These are phyloP conservation scores for Thymus quinquecostatus DNA, from an alignment of 257 asterid species.

Conservation along the genomic window DNA sequence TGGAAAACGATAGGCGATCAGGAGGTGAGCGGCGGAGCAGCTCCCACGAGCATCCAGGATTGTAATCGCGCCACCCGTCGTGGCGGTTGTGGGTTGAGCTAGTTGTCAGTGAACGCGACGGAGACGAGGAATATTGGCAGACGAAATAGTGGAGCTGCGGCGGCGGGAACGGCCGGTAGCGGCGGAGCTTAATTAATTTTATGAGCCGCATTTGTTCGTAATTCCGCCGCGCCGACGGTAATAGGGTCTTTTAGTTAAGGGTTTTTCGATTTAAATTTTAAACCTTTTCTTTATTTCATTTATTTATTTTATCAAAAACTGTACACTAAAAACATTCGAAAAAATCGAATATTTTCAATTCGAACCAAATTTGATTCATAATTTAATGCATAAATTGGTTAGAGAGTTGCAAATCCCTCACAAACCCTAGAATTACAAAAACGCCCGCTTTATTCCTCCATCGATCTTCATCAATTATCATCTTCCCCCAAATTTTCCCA, in stretches of 20 bases:
- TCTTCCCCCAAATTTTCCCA: constrained; percentile 34
- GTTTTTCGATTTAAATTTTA: no score
- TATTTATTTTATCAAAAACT: no score
- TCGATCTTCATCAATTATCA: constrained; percentile 42
- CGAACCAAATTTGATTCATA: neutral
- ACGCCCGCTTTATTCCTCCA: constrained; percentile 33
- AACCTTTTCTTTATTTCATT: no score
- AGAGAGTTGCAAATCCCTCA: neutral
- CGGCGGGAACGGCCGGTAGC: constrained; percentile 27
- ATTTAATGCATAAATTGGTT: no score
- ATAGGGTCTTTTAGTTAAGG: neutral
- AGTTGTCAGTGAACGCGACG: constrained; percentile 15
- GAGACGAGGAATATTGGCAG: constrained; percentile 32
- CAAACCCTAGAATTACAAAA: constrained; percentile 47
- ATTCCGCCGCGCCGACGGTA: neutral
- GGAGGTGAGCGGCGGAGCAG: constrained; percentile 28
- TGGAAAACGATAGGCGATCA: constrained; percentile 20
- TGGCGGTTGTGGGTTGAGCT: constrained; percentile 29
- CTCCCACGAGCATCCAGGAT: constrained; percentile 31
- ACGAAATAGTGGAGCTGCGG: constrained; percentile 28
- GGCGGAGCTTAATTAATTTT: constrained; percentile 41
- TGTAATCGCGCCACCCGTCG: neutral
- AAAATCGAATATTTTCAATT: neutral
- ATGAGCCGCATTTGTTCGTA: constrained; percentile 27
- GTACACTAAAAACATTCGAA: no score